phyloP scores from a whole-genome alignment of 129 eudicot species.

The Escallonia rubra region DNA sequence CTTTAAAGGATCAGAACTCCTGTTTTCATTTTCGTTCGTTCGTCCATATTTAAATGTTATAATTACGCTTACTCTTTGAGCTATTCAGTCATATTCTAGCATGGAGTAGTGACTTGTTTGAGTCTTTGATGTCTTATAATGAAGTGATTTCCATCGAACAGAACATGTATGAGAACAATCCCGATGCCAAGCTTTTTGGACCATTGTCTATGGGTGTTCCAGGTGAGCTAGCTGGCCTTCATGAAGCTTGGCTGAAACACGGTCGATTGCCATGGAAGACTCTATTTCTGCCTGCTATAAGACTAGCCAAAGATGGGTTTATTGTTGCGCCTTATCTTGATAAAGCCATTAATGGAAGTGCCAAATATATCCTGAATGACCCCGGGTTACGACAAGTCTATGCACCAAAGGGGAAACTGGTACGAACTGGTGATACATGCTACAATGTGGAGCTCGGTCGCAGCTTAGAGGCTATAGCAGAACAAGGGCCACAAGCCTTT shows the following conservation, averaged over 20 bases:
- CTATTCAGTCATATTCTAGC: too few relatives aligned
- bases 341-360: slow-evolving; percentile 24
- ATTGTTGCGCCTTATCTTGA: slow-evolving; percentile 60
- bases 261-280: slow-evolving; percentile 78
- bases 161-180: slow-evolving; percentile 76
- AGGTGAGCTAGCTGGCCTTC: slow-evolving; percentile 83
- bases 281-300: slow-evolving; percentile 69
- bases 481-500: slow-evolving; percentile 77
- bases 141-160: slow-evolving; percentile 22
- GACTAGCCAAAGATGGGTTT: slow-evolving; percentile 68
- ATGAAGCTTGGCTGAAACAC: slow-evolving; percentile 64
- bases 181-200: slow-evolving; percentile 46
- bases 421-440: slow-evolving; percentile 73
- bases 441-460: slow-evolving; percentile 64
- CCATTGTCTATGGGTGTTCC: slow-evolving; percentile 87
- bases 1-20: too few relatives aligned
- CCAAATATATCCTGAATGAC: slow-evolving; percentile 33
- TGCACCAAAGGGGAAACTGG: slow-evolving; percentile 67
- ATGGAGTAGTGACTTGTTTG: neutral
- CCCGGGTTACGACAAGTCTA: slow-evolving; percentile 71
- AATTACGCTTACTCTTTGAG: too few relatives aligned
- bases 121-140: neutral
- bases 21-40: too few relatives aligned
- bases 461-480: slow-evolving; percentile 73
- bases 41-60: too few relatives aligned